A percentile compares a stretch with the other conserved stretches of the same genome.
These are phyloP conservation scores for Phytophthora parvispora DNA, from an alignment of 352 stramenopile genomes.

Conservation along the genomic window DNA sequence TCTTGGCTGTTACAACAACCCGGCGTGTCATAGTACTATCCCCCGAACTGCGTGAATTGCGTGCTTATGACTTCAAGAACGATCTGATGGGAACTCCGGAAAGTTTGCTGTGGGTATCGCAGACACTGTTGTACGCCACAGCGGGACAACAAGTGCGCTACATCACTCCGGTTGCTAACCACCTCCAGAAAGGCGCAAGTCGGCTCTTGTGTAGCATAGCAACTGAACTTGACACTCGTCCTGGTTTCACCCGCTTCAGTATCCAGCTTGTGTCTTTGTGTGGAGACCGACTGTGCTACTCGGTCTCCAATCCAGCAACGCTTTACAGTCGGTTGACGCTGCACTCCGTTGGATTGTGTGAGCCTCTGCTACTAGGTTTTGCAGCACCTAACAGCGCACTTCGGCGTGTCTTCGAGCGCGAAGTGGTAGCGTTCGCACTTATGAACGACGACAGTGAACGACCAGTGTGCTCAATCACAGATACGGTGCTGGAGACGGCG, in stretches of 20 bases:
- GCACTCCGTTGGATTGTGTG: conserved; percentile 57
- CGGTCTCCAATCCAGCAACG: conserved; percentile 46
- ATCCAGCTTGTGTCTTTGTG: conserved; percentile 57
- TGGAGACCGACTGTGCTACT: conserved; percentile 68
- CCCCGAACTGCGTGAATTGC: conserved; percentile 41
- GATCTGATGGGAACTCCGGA: conserved; percentile 51
- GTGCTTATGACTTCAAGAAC: conserved; percentile 40
- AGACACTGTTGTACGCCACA: conserved; percentile 74
- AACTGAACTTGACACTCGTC: conserved; percentile 11
- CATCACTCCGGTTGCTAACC: conserved; percentile 44
- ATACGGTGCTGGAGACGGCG: conserved; percentile 48
- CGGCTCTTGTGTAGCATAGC: conserved; percentile 40
- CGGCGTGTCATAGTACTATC: conserved; percentile 69
- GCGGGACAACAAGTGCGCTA: conserved; percentile 59
- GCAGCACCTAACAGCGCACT: conserved; percentile 40
- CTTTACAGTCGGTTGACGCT: conserved; percentile 49
- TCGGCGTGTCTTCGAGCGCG: conserved; percentile 69
- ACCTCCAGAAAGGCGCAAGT: conserved; percentile 13
- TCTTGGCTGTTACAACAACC: conserved; percentile 65
- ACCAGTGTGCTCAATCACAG: conserved; percentile 55
- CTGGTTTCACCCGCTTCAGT: conserved; percentile 21
- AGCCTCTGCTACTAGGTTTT: conserved; percentile 67
- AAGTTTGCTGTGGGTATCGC: conserved; percentile 76
- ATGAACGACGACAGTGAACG: conserved; percentile 48
- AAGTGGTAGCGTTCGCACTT: conserved; percentile 64